phyloP scores from a whole-genome alignment of 1,284 basidiomycete genomes.

The Chiua sp. region DNA sequence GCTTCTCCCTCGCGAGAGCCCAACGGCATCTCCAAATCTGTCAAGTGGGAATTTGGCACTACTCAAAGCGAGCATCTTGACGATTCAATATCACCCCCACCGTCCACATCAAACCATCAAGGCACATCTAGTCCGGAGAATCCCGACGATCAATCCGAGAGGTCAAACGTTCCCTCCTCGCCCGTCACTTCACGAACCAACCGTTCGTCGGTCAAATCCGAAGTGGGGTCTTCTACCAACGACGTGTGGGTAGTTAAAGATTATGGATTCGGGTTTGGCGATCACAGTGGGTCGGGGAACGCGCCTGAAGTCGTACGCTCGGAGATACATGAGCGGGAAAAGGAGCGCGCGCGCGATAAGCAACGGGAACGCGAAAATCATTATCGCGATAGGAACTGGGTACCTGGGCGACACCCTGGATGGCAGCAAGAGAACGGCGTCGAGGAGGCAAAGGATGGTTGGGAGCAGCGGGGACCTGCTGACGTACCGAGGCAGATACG shows the following conservation, averaged over 20 bases:
- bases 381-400: conserved; percentile 25
- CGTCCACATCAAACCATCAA: conserved; percentile 3
- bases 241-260: conserved; percentile 64
- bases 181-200: not conserved
- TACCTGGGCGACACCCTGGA: conserved; percentile 17
- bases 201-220: conserved; percentile 13
- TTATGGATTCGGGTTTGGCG: conserved; percentile 65
- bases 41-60: conserved; percentile 66
- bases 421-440: conserved; percentile 31
- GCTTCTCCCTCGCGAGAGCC: conserved; percentile 21
- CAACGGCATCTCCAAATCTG: conserved; percentile 42
- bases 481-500: conserved; percentile 26
- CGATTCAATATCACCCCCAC: conserved; percentile 3
- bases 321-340: conserved; percentile 37
- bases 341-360: conserved; percentile 20
- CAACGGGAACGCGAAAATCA: conserved; percentile 29
- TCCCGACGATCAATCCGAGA: conserved; percentile 3
- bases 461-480: conserved; percentile 26
- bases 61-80: conserved; percentile 34
- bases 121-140: not conserved
- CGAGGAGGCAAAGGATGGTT: conserved; percentile 26
- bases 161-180: not conserved
- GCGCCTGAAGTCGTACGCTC: conserved; percentile 35
- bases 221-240: conserved; percentile 27
- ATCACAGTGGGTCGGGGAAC: conserved; percentile 40